Base-by-base conservation (phyloP, 164 flowering plant genomes). In the Magnolia officinalis region DNA sequence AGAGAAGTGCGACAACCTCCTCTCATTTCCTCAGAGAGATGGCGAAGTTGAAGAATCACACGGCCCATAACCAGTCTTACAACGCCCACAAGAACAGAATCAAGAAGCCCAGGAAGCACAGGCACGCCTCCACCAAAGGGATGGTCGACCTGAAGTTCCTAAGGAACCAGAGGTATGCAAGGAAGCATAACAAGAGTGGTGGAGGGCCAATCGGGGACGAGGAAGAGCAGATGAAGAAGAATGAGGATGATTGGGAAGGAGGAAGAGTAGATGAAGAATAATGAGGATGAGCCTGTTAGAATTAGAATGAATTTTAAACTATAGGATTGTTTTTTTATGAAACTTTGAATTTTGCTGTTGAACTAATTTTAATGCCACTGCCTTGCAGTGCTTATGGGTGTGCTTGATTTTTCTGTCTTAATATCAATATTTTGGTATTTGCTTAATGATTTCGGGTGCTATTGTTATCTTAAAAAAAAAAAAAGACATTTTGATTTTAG, bases 11-110 rank as follows among this genome's bases (percentile, higher is more conserved):
- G 2, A 55, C 16, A 2, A 11, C 19, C 18, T 0, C 61, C 13
- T 55, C 61, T 55, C 45, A 37, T 37, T 55, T 55, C 16, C 61
- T 55, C 61, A 2, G 73, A 90, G 87, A 87, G 81, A 95, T 93
- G 98, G 98, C 98, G 21, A 95, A 95, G 90, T 95, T 98, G 84
- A 95, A 95, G 98, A 95, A 95, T 70, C 98, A 95, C 91, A 95
- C 97, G 0, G 98, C 98, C 10, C 98, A 93, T 79, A 93, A 95
- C 80, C 98, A 93, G 88, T 95, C 99, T 0, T 71, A 81, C 90
- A 95, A 95, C 87, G 96, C 98, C 8, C 99, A 95, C 90, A 90
- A 75, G 83, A 95, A 95, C 70, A 97, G 99, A 45, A 93, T 95
- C 91, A 95, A 95, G 96, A 95, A 95, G 83, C 98, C 99, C 45